phyloP scores from a whole-genome alignment of 768 basidiomycete species.

The Cystofilobasidium bisporidii region DNA sequence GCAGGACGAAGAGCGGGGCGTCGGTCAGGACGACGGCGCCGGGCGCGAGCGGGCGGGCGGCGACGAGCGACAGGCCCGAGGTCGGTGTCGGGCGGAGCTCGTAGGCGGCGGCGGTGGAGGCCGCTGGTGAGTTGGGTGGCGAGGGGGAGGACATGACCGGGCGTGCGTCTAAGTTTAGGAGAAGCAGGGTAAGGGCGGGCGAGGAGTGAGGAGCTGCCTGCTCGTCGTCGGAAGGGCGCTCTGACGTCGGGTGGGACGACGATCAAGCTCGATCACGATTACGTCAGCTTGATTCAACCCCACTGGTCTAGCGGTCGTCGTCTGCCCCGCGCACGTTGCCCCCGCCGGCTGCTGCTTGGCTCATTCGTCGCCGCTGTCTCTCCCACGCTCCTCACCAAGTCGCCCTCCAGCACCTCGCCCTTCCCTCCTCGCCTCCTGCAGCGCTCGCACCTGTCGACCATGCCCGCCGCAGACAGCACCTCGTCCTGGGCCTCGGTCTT shows the following conservation, averaged over 20 bases:
- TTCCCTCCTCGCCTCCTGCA: not conserved
- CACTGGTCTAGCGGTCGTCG: no score
- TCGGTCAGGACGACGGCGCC: conserved; percentile 16
- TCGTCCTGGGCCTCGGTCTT: conserved; percentile 10
- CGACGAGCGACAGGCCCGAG: not conserved
- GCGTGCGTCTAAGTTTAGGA: not conserved
- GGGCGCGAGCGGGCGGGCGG: not conserved
- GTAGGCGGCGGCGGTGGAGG: not conserved
- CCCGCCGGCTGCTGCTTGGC: no score
- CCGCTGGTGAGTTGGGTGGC: not conserved
- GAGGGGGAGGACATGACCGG: not conserved
- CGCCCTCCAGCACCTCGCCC: no score
- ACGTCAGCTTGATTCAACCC: no score
- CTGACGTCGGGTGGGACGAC: not conserved
- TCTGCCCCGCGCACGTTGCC: no score
- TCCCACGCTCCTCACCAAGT: no score
- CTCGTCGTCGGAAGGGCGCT: not conserved
- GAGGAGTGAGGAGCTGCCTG: not conserved
- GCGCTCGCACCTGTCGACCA: not conserved
- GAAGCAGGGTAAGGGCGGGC: not conserved
- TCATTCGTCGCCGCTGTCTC: no score
- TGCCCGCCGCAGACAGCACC: not conserved
- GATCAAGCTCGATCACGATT: not conserved
- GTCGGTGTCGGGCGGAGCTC: not conserved
- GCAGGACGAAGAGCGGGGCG: conserved; percentile 14